phyloP scores from a whole-genome alignment of 805 yeast species.

The Nakazawaea ambrosiae region DNA sequence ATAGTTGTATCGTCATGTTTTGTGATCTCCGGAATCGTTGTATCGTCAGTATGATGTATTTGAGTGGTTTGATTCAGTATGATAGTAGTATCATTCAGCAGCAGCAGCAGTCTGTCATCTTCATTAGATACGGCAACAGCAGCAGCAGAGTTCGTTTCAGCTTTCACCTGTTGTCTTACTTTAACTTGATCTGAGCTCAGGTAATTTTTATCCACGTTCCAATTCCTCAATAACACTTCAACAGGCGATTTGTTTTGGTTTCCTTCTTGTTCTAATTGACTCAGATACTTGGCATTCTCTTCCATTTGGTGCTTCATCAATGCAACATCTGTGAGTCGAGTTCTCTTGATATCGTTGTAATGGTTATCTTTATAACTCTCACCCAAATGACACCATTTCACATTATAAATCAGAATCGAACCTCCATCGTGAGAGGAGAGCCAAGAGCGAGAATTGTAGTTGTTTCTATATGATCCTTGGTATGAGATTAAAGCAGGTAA shows the following conservation, averaged over 20 bases:
- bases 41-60: conserved; percentile 9
- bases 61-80: conserved; percentile 1
- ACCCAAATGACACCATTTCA: conserved; percentile 36
- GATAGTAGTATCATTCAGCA: conserved; percentile 6
- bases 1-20: conserved; percentile 11
- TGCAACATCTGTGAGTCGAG: conserved; percentile 16
- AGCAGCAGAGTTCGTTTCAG: conserved; percentile 1
- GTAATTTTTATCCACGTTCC: conserved; percentile 24
- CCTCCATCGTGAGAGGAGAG: conserved; percentile 67
- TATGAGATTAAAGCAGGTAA: conserved; percentile 67
- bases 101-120: neutral
- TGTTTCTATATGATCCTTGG: conserved; percentile 58
- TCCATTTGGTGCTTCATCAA: conserved; percentile 8
- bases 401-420: conserved; percentile 55
- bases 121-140: neutral
- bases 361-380: conserved; percentile 16
- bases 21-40: conserved; percentile 10
- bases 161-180: conserved; percentile 14
- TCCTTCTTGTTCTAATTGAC: conserved; percentile 12
- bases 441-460: conserved; percentile 76
- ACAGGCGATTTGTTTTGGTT: conserved; percentile 12
- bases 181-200: conserved; percentile 14
- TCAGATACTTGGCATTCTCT: conserved; percentile 10
- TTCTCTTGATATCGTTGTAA: conserved; percentile 16
- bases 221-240: conserved; percentile 16